Percentiles rank a stretch among this genome's conserved stretches.
Evolutionary conservation across 2,329 filamentous ascomycete species (phyloP).

Genomic region (Gremmenia infestans): DNA sequence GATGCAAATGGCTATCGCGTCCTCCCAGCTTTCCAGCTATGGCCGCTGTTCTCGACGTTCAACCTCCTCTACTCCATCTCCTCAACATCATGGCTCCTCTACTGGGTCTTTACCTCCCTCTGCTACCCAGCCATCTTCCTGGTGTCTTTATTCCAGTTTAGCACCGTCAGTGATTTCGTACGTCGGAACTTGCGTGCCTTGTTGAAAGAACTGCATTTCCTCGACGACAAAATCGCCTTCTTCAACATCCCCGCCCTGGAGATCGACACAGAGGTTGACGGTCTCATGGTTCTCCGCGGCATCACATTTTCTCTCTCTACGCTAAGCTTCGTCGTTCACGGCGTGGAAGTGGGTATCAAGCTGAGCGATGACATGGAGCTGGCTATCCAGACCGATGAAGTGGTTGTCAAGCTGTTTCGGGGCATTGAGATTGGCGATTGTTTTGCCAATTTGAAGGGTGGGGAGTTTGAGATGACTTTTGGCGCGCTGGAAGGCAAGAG

Average conservation of each 20-base stretch:
- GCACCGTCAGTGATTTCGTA: conserved; percentile 9
- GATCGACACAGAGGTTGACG: conserved; percentile 49
- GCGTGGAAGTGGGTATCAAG: conserved; percentile 49
- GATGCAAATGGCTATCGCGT: conserved; percentile 34
- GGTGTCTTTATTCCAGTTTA: conserved; percentile 43
- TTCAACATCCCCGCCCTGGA: conserved; percentile 42
- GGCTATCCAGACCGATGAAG: conserved; percentile 45
- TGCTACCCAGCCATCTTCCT: conserved; percentile 41
- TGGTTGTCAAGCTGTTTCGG: conserved; percentile 43
- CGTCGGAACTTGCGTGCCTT: conserved; percentile 33
- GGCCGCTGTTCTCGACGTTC: conserved; percentile 41
- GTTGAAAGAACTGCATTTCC: conserved; percentile 41
- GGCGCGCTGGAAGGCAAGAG: conserved; percentile 34
- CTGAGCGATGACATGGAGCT: conserved; percentile 48
- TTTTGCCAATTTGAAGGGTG: conserved; percentile 50
- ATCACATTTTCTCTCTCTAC: conserved; percentile 46
- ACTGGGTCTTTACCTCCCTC: conserved; percentile 36
- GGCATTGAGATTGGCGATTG: conserved; percentile 47
- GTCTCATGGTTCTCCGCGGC: conserved; percentile 47
- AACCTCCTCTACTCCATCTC: conserved; percentile 43
- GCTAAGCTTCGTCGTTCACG: conserved; percentile 45
- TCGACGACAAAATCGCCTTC: conserved; percentile 44
- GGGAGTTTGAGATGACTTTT: conserved; percentile 46
- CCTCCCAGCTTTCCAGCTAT: conserved; percentile 40
- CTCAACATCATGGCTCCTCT: conserved; percentile 48